Evolutionary conservation across 2,329 filamentous ascomycete genomes (phyloP), one percentile per base, ranked within the genome.

Genomic region (Neofusicoccum cordaticola): DNA sequence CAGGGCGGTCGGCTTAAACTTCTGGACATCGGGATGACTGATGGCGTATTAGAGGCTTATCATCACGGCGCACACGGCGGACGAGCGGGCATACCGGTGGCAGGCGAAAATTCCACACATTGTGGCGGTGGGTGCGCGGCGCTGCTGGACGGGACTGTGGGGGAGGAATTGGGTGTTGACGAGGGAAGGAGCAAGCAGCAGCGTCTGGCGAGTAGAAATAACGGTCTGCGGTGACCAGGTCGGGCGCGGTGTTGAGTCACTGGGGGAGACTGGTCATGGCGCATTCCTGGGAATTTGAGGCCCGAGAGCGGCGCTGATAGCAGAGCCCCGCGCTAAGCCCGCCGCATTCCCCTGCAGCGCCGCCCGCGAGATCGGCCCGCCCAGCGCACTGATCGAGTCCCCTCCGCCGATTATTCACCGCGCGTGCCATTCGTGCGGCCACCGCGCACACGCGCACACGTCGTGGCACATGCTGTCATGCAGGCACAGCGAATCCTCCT

Each of bases 91-190:
- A 66, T 77, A 96, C 93, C 86, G 84, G 81, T 97, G 92, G 82
- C 93, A 97, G 74, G 92, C 93, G 80, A 97, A 97, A 76, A 97
- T 96, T 80, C 93, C 93, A 89, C 93, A 97, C 93, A 97, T 97
- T 73, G 78, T 90, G 84, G 75, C 60, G 61, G 22, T 62, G 66
- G 57, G 65, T 47, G 53, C 56, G 27, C 42, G 34, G n/a, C 27
- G 31, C 42, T 35, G 56, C 42, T 22, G 62, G 41, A 27, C 31
- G 27, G 39, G 22, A 50, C 31, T 7, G 27, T 7, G 27, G 42
- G 56, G 44, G 60, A 48, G 63, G 47, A 44, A 64, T 64, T 65
- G 57, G 57, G 62, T 42, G 19, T 41, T 15, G 11, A 34, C 39
- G 17, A 44, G 61, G 17, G 39, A 42, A 27, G n/a, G 17, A 8